Percentiles rank a stretch among this genome's conserved stretches.
phyloP scores from a whole-genome alignment of 768 basidiomycete genomes.

The Dioszegia aurantiaca region DNA sequence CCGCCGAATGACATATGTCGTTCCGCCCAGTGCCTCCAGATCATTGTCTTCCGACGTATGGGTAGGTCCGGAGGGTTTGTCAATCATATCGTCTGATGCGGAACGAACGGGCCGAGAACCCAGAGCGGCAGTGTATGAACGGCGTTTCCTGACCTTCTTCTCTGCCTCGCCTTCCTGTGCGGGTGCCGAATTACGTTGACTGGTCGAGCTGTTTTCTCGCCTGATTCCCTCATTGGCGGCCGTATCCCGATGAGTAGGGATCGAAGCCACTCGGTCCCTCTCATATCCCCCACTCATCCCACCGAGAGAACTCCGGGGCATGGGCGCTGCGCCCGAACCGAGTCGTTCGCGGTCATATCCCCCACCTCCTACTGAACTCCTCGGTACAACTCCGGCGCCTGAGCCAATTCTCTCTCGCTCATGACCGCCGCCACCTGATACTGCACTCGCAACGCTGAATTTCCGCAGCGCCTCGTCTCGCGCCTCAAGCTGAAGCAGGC shows the following conservation, averaged over 20 bases:
- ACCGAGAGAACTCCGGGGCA: not conserved
- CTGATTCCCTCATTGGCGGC: not conserved
- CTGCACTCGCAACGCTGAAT: constrained; percentile 36
- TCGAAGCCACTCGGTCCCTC: constrained; percentile 1
- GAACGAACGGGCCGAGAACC: constrained; percentile 27
- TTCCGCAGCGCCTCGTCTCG: constrained; percentile 44
- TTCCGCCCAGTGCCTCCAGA: not conserved
- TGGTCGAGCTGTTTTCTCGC: not conserved
- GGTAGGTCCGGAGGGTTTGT: not conserved
- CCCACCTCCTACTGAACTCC: not conserved
- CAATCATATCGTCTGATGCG: constrained; percentile 22
- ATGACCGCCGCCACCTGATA: not conserved
- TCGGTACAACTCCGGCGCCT: not conserved
- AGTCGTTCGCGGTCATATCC: constrained; percentile 5
- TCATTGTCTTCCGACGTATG: too few relatives aligned
- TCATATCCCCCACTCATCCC: not conserved
- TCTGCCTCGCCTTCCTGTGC: not conserved
- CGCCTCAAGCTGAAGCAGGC: constrained; percentile 47
- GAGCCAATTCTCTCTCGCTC: constrained; percentile 2
- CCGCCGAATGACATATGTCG: constrained; percentile 2
- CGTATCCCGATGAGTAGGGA: not conserved
- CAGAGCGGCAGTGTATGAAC: constrained; percentile 37
- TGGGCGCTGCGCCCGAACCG: not conserved
- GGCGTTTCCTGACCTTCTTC: constrained; percentile 10
- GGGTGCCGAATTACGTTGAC: not conserved